These are phyloP conservation scores for Cynara cardunculus DNA, from an alignment of 129 eudicot genomes.

Conservation along the genomic window DNA sequence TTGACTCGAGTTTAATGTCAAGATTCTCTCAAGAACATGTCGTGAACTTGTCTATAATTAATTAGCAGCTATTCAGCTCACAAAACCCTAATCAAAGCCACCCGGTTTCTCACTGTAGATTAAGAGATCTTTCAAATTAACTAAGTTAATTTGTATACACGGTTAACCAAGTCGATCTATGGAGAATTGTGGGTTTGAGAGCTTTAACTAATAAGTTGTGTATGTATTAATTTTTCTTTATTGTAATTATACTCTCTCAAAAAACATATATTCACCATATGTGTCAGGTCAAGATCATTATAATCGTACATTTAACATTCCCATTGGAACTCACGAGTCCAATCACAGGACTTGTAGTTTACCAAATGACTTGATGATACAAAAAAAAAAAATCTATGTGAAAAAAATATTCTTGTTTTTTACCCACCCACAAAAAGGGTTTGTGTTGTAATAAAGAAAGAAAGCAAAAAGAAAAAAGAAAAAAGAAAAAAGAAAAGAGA, in stretches of 20 bases:
- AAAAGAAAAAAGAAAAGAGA: neutral
- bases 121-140: neutral
- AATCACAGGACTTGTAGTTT: slow-evolving; percentile 11
- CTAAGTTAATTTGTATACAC: neutral
- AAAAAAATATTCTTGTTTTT: slow-evolving; percentile 15
- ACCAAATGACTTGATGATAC: slow-evolving; percentile 16
- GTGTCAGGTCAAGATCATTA: neutral
- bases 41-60: neutral
- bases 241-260: neutral
- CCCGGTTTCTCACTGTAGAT: neutral
- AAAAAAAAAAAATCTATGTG: neutral
- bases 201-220: neutral
- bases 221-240: neutral
- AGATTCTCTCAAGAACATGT: neutral
- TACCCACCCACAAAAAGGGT: slow-evolving; percentile 24
- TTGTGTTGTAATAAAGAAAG: slow-evolving; percentile 23
- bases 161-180: neutral
- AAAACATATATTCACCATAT: neutral
- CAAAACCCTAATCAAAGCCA: neutral
- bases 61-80: neutral
- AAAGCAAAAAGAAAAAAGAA: slow-evolving; percentile 12
- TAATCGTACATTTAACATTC: neutral
- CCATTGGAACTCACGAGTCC: neutral
- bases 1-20: neutral
- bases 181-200: neutral